Conservation (phyloP, 2,329 filamentous ascomycete genomes). For the Sclerotinia borealis region DNA sequence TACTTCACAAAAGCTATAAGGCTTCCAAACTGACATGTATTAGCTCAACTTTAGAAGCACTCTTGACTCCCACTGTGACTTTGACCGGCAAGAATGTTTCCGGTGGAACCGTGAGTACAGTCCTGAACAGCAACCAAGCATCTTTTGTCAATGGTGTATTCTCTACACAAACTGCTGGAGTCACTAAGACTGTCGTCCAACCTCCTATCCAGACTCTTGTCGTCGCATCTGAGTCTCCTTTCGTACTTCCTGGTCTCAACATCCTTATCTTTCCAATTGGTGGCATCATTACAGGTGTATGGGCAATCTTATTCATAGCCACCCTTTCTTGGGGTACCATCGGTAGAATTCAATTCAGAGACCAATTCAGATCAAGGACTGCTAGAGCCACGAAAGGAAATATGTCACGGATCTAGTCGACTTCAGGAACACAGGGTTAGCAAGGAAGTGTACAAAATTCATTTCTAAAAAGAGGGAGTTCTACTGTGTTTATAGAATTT, state of each 20-base stretch:
- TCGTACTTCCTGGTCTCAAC: constrained; percentile 62
- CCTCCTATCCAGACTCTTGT: constrained; percentile 31
- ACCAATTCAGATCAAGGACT: constrained; percentile 52
- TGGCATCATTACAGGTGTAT: constrained; percentile 58
- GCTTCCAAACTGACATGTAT: constrained; percentile 37
- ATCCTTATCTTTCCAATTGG: constrained; percentile 66
- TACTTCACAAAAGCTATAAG: background rate
- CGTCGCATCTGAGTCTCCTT: constrained; percentile 41
- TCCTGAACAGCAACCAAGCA: constrained; percentile 63
- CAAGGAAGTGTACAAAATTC: background rate
- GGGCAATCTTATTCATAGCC: constrained; percentile 50
- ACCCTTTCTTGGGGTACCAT: constrained; percentile 61
- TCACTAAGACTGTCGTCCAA: constrained; percentile 26
- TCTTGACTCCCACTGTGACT: constrained; percentile 63
- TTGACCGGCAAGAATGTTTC: constrained; percentile 51
- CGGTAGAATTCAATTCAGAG: constrained; percentile 59
- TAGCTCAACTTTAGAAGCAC: constrained; percentile 43
- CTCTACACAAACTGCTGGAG: constrained; percentile 37
- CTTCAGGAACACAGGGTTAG: background rate
- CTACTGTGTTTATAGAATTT: constrained; percentile 3
- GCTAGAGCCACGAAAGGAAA: constrained; percentile 37
- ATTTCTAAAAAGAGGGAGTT: constrained; percentile 1
- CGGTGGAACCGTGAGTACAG: constrained; percentile 51
- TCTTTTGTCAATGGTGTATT: constrained; percentile 68
- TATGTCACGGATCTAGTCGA: constrained; percentile 24